Conservation (phyloP, 2,329 filamentous ascomycete genomes). For the Fusarium acutatum region DNA sequence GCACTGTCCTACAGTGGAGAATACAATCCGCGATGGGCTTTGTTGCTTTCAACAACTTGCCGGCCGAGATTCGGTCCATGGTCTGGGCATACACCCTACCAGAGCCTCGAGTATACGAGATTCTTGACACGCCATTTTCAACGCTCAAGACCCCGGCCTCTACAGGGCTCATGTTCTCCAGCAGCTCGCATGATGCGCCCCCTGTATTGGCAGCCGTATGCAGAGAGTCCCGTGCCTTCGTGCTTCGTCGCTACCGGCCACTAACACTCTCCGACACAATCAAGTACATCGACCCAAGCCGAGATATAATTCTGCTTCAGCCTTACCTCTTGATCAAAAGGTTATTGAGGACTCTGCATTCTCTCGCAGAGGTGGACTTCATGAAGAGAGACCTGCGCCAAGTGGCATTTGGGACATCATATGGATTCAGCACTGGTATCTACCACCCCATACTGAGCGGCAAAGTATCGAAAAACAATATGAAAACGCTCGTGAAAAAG, state of each 20-base stretch:
- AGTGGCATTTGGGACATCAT: conserved; percentile 33
- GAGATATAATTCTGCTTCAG: conserved; percentile 30
- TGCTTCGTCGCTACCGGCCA: conserved; percentile 20
- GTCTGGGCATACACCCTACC: conserved; percentile 28
- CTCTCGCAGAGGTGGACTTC: conserved; percentile 25
- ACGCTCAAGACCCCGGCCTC: conserved; percentile 29
- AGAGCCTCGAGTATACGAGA: conserved; percentile 33
- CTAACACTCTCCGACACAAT: conserved; percentile 22
- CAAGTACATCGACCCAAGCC: conserved; percentile 26
- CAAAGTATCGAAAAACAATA: conserved; percentile 33
- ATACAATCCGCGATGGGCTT: conserved; percentile 14
- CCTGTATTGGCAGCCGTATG: conserved; percentile 19
- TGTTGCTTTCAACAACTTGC: conserved; percentile 20
- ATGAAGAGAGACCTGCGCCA: conserved; percentile 25
- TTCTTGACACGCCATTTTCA: conserved; percentile 29
- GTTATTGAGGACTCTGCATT: conserved; percentile 25
- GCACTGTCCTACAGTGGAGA: neutral
- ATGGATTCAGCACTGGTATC: conserved; percentile 35
- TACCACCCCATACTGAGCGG: conserved; percentile 28
- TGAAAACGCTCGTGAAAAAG: conserved; percentile 28
- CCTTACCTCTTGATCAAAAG: conserved; percentile 28
- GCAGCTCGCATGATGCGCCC: conserved; percentile 23
- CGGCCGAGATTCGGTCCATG: conserved; percentile 32
- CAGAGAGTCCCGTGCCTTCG: conserved; percentile 17
- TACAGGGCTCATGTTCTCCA: conserved; percentile 31